Conservation (phyloP, 2,329 filamentous ascomycete genomes). For the Orbilia brochopaga region DNA sequence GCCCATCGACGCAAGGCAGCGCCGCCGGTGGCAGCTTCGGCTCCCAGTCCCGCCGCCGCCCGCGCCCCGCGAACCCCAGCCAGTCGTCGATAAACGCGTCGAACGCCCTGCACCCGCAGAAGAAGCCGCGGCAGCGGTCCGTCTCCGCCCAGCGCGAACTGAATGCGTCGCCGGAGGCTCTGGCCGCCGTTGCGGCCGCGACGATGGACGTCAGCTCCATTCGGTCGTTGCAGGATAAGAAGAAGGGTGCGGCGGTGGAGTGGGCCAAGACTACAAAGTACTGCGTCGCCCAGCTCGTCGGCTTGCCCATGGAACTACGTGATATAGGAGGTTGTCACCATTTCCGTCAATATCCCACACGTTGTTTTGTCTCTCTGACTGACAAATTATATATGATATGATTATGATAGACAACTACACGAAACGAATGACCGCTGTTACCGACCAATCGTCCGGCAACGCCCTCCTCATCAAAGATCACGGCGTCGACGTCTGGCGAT, state of each 20-base stretch:
- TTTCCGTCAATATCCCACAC: too few species aligned
- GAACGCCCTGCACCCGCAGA: constrained; percentile 39
- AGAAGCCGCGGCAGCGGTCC: constrained; percentile 37
- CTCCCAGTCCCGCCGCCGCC: constrained; percentile 43
- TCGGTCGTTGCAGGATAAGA: constrained; percentile 44
- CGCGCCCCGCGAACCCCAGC: constrained; percentile 31
- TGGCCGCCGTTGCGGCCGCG: constrained; percentile 41
- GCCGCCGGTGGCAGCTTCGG: constrained; percentile 36
- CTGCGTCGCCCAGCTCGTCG: constrained; percentile 54
- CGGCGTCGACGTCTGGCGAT: constrained; percentile 89
- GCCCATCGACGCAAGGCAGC: constrained; percentile 44
- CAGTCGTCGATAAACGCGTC: constrained; percentile 45
- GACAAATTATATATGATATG: too few species aligned
- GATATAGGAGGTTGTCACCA: constrained; percentile 51
- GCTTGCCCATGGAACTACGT: constrained; percentile 53
- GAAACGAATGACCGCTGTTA: constrained; percentile 56
- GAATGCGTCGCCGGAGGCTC: constrained; percentile 46
- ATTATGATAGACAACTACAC: constrained; percentile 47
- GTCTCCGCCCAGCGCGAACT: constrained; percentile 44
- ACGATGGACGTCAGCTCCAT: constrained; percentile 51
- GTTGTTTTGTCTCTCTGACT: too few species aligned
- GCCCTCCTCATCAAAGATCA: constrained; percentile 80
- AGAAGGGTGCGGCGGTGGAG: constrained; percentile 47
- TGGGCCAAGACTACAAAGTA: constrained; percentile 55
- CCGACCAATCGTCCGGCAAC: constrained; percentile 69